Evolutionary conservation across 2,329 filamentous ascomycete genomes (phyloP).

Genomic region (Canariomyces notabilis): DNA sequence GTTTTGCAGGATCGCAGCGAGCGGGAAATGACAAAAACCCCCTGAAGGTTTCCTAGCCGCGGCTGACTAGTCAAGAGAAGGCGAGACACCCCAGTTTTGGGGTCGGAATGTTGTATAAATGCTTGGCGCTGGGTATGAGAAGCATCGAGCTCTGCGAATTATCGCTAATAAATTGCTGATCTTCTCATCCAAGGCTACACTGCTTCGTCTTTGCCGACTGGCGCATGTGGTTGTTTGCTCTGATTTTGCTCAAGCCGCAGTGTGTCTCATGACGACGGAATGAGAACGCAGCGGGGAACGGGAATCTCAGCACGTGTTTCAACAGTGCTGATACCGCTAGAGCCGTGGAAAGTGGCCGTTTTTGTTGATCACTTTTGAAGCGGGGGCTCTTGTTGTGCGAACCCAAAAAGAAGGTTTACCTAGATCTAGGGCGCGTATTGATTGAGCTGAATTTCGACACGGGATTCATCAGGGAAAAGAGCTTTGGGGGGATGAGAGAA

Average conservation of each 20-base stretch:
- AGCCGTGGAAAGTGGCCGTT: neutral
- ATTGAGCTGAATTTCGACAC: too few species aligned
- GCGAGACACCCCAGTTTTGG: slow-evolving; percentile 6
- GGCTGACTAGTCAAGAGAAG: slow-evolving; percentile 9
- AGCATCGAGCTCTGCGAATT: too few species aligned
- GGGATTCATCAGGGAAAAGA: neutral
- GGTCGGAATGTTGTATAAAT: neutral
- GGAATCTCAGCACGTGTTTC: slow-evolving; percentile 1
- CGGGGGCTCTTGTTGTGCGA: neutral
- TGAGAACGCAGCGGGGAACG: neutral
- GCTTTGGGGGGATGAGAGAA: neutral
- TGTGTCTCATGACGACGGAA: neutral
- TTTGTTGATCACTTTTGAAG: neutral
- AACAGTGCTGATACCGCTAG: slow-evolving; percentile 1
- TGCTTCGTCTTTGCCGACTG: neutral
- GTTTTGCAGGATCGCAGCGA: slow-evolving; percentile 3
- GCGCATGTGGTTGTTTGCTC: neutral
- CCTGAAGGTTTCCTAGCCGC: slow-evolving; percentile 17
- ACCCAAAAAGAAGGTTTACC: neutral
- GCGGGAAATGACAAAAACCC: slow-evolving; percentile 6
- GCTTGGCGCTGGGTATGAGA: slow-evolving; percentile 4
- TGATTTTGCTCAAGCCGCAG: neutral
- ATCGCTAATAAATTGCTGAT: too few species aligned
- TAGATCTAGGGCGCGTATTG: neutral
- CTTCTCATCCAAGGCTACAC: neutral